Base-by-base conservation (phyloP, 1,139 yeast genomes). In the Hansenula anomala region DNA sequence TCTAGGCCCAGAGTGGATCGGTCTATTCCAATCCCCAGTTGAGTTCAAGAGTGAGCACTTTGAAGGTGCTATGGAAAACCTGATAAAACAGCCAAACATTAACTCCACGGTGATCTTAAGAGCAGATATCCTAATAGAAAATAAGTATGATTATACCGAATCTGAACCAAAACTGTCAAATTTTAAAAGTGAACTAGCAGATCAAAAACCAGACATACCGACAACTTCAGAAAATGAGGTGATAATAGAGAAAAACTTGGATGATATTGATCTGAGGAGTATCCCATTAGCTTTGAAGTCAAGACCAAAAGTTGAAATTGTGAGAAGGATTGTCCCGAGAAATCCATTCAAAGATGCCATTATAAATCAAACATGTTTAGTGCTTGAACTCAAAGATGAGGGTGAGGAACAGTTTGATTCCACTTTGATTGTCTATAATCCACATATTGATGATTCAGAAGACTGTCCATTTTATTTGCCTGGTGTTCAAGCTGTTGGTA, bases 391-490 rank as follows among this genome's bases (percentile, higher is more conserved):
- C 14, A 48, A 50, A 12, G 36, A 41, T 10, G 37, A 38, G 12
- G 43, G 44, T 26, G 56, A 54, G 19, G 45, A 45, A 19, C 47
- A 57, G 0, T 60, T 60, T 8, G 66, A 70, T 31, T 63, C 78
- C 1, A 67, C 78, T 1, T 61, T 87, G 30, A 77, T 88, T 16
- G 75, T 82, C 0, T 89, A 88, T 58, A 67, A 81, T 2, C 95
- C 97, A 0, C 96, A 89, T 56, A 71, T 86, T 20, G 57, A 65
- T 6, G 47, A 57, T 2, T 64, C 67, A n/a, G 82, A 74, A 1
- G 83, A 80, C 28, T 79, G 79, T 33, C 98, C 98, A 1, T 92
- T 80, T 55, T 92, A 92, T 59, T 72, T 90, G 23, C 97, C 97
- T 1, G 80, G 81, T 11, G 95, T 83, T 2, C 67, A 74, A 42